These are phyloP conservation scores for Phlebiopsis flavidoalba DNA, from an alignment of 768 basidiomycete genomes.

Conservation along the genomic window DNA sequence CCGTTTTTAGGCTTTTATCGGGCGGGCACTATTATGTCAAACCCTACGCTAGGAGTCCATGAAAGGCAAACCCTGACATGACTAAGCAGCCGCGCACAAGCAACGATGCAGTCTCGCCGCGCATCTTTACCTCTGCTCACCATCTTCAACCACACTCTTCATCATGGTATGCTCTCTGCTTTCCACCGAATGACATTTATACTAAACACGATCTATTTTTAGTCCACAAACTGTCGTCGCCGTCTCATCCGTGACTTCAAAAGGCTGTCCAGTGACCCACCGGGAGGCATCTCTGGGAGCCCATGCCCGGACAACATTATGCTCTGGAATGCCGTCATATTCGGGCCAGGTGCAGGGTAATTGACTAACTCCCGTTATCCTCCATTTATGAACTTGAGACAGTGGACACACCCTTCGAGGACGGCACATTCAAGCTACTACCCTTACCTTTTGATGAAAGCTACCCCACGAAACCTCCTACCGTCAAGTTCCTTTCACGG, in stretches of 20 bases:
- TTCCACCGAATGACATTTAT: not conserved
- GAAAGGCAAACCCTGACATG: not conserved
- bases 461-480: conserved; percentile 97
- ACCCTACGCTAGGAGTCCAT: not conserved
- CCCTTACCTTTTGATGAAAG: conserved; percentile 92
- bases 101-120: not conserved
- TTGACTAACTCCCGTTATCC: not conserved
- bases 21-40: not conserved
- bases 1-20: not conserved
- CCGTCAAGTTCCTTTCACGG: conserved; percentile 92
- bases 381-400: conserved; percentile 1
- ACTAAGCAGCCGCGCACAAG: not conserved
- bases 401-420: conserved; percentile 99
- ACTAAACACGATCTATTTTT: not conserved
- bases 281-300: conserved; percentile 93
- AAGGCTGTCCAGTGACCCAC: conserved; percentile 89
- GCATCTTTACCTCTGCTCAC: not conserved
- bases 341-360: conserved; percentile 74
- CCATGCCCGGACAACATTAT: conserved; percentile 98
- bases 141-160: not conserved
- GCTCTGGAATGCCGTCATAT: conserved; percentile 99
- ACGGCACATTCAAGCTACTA: conserved; percentile 96
- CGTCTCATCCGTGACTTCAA: conserved; percentile 99
- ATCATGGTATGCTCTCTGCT: not conserved
- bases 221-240: conserved; percentile 93